Conservation (phyloP, 2,329 filamentous ascomycete genomes). For the Coniochaeta ligniaria region DNA sequence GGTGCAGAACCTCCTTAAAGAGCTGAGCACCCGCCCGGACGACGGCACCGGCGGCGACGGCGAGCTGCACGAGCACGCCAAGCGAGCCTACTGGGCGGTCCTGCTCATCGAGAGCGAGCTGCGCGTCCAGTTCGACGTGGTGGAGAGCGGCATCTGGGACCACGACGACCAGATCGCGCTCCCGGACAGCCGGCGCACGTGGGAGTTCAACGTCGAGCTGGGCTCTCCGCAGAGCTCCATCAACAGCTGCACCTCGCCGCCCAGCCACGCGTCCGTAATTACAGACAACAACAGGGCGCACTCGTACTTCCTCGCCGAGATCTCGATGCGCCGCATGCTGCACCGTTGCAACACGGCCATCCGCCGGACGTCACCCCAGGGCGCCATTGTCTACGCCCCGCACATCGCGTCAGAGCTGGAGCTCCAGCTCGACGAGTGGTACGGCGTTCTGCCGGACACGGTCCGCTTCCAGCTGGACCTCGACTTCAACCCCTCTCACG, state of each 20-base stretch:
- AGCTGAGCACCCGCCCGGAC: too few relatives aligned
- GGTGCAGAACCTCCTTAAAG: constrained; percentile 17
- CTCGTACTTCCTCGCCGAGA: constrained; percentile 24
- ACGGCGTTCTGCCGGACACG: constrained; percentile 19
- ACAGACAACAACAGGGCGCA: constrained; percentile 13
- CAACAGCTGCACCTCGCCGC: too few relatives aligned
- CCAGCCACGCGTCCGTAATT: constrained; percentile 1
- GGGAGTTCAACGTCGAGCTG: constrained; percentile 10
- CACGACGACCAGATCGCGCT: constrained; percentile 18
- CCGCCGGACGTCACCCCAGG: constrained; percentile 9
- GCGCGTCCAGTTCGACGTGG: constrained; percentile 17
- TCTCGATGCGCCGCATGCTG: constrained; percentile 24
- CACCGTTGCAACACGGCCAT: constrained; percentile 20
- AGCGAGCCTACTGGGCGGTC: constrained; percentile 16
- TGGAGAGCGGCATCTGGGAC: constrained; percentile 19
- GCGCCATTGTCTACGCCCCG: constrained; percentile 16
- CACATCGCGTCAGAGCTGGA: constrained; percentile 21
- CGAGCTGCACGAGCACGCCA: constrained; percentile 11
- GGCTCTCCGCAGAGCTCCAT: constrained; percentile 2
- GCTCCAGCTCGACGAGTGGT: constrained; percentile 25
- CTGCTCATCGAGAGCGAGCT: constrained; percentile 21
- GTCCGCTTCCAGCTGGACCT: constrained; percentile 16
- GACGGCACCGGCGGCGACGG: too few relatives aligned
- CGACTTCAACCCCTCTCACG: too few relatives aligned
- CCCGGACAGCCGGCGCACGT: constrained; percentile 13